Conservation (phyloP, 1,139 yeast genomes). For the Debaryomycetaceae sp. region DNA sequence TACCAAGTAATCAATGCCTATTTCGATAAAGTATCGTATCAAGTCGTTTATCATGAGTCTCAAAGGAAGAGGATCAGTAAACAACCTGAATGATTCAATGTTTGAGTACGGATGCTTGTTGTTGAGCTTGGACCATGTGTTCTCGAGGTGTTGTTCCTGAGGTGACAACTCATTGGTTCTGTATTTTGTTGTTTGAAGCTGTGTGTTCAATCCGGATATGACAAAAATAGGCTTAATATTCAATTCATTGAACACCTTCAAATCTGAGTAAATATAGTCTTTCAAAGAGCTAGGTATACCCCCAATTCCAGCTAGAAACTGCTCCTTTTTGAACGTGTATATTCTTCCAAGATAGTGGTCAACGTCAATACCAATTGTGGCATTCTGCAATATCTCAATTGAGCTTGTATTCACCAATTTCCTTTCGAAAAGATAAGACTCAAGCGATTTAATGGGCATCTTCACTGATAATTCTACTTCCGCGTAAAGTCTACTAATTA, state of each 20-base stretch:
- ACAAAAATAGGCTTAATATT: conserved; percentile 76
- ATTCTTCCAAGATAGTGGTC: conserved; percentile 70
- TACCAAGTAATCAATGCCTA: conserved; percentile 62
- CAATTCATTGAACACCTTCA: conserved; percentile 55
- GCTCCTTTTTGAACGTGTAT: conserved; percentile 63
- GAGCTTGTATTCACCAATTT: conserved; percentile 61
- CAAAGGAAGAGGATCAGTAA: conserved; percentile 43
- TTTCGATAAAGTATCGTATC: conserved; percentile 53
- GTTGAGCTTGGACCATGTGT: conserved; percentile 43
- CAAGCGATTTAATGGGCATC: conserved; percentile 66
- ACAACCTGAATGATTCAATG: conserved; percentile 43
- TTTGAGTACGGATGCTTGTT: conserved; percentile 22
- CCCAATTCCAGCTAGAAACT: conserved; percentile 74
- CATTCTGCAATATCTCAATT: conserved; percentile 61
- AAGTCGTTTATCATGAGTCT: conserved; percentile 55
- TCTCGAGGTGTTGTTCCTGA: conserved; percentile 44
- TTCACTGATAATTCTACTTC: background rate
- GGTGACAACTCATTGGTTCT: conserved; percentile 41
- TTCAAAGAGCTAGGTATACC: conserved; percentile 72
- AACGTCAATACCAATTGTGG: conserved; percentile 81
- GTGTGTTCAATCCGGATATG: conserved; percentile 53
- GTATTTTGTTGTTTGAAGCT: conserved; percentile 25
- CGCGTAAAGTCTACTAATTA: background rate
- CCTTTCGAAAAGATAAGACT: conserved; percentile 67
- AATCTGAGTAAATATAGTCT: conserved; percentile 57